Base-by-base conservation (phyloP, 805 yeast genomes). In the Saccharomyces paradoxus region DNA sequence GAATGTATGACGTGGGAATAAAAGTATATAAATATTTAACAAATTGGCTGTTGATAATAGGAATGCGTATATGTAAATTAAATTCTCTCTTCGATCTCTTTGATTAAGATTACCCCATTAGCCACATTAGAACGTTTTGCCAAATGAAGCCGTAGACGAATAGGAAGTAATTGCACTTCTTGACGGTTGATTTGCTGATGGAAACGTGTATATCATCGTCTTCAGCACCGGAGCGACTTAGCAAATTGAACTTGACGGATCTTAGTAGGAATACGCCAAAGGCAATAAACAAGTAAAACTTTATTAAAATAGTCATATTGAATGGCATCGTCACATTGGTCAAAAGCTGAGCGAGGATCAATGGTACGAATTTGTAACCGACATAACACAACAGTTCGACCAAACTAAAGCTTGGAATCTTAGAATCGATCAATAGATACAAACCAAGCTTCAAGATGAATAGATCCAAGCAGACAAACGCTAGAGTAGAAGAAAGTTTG, bases 351-450 rank as follows among this genome's bases (percentile, higher is more conserved):
- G 81, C 74, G n/a, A 79, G 67, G 17, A 84, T 78, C 58, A 86
- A 77, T 8, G 96, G 89, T 44, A 95, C 89, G 67, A 89, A 95
- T 70, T 94, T 94, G 77, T 94, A 95, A 41, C 98, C 97, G 51
- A 91, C 84, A 72, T 89, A 94, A 57, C 96, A 85, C 9, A 88
- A 79, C 57, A 94, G 74, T 69, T 94, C 99, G 78, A 91, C 83
- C 44, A 88, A 68, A 61, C 83, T 87, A 17, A 70, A 61, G 4
- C 64, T 62, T 2, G 68, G 62, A 9, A 69, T 62, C 31, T 57
- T 59, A 8, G 66, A 59, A 22, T 59, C 58, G 4, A 69, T 69
- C 56, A 94, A 77, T 50, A 92, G 75, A 71, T 92, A 94, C 55
- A 95, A 80, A 1, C 96, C 96, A 46, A 89, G 73, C 64, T 86